phyloP scores from a whole-genome alignment of 805 yeast species.

The Candida sakaeoensis region DNA sequence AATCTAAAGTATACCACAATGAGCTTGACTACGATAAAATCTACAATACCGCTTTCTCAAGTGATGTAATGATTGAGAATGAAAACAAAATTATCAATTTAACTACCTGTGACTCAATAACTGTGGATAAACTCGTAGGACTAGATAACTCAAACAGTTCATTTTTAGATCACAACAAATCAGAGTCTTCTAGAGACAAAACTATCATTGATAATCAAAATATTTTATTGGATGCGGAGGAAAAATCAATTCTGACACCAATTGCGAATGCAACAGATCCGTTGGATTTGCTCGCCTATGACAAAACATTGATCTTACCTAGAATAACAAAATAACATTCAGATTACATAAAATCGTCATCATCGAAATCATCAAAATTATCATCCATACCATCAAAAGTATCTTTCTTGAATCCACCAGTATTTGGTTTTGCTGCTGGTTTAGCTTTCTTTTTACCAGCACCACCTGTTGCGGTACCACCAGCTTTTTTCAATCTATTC shows the following conservation, averaged over 20 bases:
- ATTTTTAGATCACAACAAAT: too few relatives aligned
- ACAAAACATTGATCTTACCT: constrained; percentile 5
- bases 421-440: constrained; percentile 63
- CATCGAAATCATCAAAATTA: constrained; percentile 61
- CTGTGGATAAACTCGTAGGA: too few relatives aligned
- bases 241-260: too few relatives aligned
- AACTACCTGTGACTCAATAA: too few relatives aligned
- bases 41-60: background rate
- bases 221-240: too few relatives aligned
- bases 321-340: background rate
- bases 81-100: too few relatives aligned
- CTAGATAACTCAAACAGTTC: too few relatives aligned
- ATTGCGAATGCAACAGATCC: too few relatives aligned
- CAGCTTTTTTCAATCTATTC: constrained; percentile 74
- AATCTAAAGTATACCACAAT: too few relatives aligned
- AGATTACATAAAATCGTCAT: constrained; percentile 84
- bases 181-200: too few relatives aligned
- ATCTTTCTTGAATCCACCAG: constrained; percentile 60
- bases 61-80: background rate
- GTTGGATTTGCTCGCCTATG: constrained; percentile 6
- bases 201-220: too few relatives aligned
- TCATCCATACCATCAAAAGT: constrained; percentile 50
- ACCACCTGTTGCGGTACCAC: constrained; percentile 87
- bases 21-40: background rate
- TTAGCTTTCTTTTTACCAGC: constrained; percentile 95